phyloP scores from a whole-genome alignment of 495 filamentous ascomycete genomes.

The Xylaria acuta region DNA sequence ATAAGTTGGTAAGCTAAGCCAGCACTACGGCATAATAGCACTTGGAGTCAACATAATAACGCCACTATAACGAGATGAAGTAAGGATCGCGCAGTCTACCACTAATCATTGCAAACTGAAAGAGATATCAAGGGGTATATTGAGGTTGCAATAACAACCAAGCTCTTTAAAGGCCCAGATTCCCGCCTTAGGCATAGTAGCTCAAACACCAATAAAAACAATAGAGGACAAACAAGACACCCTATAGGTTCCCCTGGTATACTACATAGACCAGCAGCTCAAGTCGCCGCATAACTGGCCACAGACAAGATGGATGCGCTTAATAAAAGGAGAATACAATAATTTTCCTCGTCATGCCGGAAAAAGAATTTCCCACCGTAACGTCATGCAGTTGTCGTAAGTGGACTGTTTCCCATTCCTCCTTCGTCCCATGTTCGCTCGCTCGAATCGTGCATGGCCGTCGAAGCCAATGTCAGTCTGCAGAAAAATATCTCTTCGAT shows the following conservation, averaged over 20 bases:
- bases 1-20: background rate
- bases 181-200: background rate
- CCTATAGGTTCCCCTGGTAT: constrained; percentile 10
- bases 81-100: background rate
- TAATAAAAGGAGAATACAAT: constrained; percentile 6
- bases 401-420: background rate
- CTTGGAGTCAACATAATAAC: background rate
- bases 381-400: constrained; percentile 12
- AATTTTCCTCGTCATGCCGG: constrained; percentile 16
- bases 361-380: constrained; percentile 14
- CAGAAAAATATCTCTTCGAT: constrained; percentile 82
- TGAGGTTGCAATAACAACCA: constrained; percentile 9
- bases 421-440: background rate
- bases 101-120: background rate
- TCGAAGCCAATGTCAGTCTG: constrained; percentile 50
- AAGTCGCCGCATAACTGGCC: background rate
- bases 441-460: constrained; percentile 3
- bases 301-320: constrained; percentile 6
- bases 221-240: background rate
- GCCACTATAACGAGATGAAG: background rate
- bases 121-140: constrained; percentile 25
- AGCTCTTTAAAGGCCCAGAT: constrained; percentile 6
- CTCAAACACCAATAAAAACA: constrained; percentile 2
- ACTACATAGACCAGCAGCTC: constrained; percentile 21
- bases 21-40: background rate